Evolutionary conservation across 2,329 filamentous ascomycete species (phyloP), one percentile per base, ranked within the genome.

Genomic region (Leptographium lundbergii): DNA sequence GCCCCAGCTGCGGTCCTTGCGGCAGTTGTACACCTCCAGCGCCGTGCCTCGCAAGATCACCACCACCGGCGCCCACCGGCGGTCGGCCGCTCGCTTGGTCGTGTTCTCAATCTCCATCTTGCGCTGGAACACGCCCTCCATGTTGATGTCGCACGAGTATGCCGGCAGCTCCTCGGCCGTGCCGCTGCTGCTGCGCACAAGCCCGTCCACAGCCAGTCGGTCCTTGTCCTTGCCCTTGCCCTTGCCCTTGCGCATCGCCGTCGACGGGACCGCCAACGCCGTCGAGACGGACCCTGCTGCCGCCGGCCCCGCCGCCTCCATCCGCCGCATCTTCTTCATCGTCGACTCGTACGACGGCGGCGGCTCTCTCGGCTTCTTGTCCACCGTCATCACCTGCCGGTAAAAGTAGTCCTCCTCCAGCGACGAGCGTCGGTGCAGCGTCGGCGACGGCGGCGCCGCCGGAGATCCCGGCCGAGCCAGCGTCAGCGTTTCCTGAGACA

Each of bases 31-130:
- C 32, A 91, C 73, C 66, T 78, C 80, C 63, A 91, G 76, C 48
- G 84, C 79, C 0, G 87, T 90, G 11, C 87, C 87, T 65, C 81
- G 80, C 32, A 91, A 75, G 7, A 81, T 75, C 22, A 84, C 81
- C 61, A 82, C 86, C 25, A 81, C 78, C 59, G 81, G 76, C 63
- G 77, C 75, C 86, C 86, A 89, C 63, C 81, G 80, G 51, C 84
- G 78, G 65, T 84, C 78, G 62, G 79, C 74, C 51, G 84, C 80
- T 53, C 81, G 74, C 67, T 85, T 81, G 63, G 81, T 84, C 6
- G 84, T 81, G 60, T 84, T 79, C 61, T 82, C 78, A 59, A 88
- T 77, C 69, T 89, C 85, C 72, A 83, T 80, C 71, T 87, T 87
- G 67, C 79, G 78, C 64, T 76, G 72, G 66, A 85, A 84, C 6